These are phyloP conservation scores for Collariella sp. DNA, from an alignment of 495 filamentous ascomycete genomes.

Conservation along the genomic window DNA sequence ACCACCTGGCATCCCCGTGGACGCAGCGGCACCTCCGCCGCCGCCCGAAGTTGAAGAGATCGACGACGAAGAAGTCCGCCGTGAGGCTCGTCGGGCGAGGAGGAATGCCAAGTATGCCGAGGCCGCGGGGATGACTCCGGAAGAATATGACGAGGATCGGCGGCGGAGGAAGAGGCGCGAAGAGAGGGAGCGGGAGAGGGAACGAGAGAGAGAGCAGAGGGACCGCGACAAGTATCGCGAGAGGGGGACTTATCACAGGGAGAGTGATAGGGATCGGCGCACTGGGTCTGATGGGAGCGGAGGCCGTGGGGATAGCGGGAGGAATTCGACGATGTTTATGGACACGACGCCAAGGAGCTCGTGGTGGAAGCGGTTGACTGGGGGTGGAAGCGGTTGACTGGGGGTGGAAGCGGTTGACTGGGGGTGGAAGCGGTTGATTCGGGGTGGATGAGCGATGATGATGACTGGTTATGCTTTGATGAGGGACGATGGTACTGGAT, in stretches of 20 bases:
- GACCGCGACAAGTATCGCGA: slow-evolving; percentile 2
- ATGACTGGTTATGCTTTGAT: not conserved
- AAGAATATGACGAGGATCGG: slow-evolving; percentile 36
- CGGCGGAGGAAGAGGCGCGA: slow-evolving; percentile 40
- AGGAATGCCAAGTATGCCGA: slow-evolving; percentile 40
- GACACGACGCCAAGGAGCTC: slow-evolving; percentile 43
- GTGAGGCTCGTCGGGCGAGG: slow-evolving; percentile 35
- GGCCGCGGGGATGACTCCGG: slow-evolving; percentile 18
- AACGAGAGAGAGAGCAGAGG: slow-evolving; percentile 11
- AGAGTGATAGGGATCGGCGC: slow-evolving; percentile 25
- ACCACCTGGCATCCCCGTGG: slow-evolving; percentile 30
- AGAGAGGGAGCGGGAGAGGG: slow-evolving; percentile 24
- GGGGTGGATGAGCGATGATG: slow-evolving; percentile 9
- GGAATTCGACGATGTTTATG: slow-evolving; percentile 31
- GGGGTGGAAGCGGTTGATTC: slow-evolving; percentile 39
- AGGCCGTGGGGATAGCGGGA: slow-evolving; percentile 29
- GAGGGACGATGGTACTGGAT: not conserved
- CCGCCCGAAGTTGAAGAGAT: slow-evolving; percentile 15
- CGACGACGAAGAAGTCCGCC: slow-evolving; percentile 41
- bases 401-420: slow-evolving; percentile 40
- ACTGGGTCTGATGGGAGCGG: slow-evolving; percentile 39
- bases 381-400: slow-evolving; percentile 40
- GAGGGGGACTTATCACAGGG: not conserved
- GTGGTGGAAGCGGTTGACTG: slow-evolving; percentile 44
- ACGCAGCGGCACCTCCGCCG: slow-evolving; percentile 7